These are phyloP conservation scores for Zea luxurians DNA, from an alignment of 176 grass and related monocot species.

Conservation along the genomic window DNA sequence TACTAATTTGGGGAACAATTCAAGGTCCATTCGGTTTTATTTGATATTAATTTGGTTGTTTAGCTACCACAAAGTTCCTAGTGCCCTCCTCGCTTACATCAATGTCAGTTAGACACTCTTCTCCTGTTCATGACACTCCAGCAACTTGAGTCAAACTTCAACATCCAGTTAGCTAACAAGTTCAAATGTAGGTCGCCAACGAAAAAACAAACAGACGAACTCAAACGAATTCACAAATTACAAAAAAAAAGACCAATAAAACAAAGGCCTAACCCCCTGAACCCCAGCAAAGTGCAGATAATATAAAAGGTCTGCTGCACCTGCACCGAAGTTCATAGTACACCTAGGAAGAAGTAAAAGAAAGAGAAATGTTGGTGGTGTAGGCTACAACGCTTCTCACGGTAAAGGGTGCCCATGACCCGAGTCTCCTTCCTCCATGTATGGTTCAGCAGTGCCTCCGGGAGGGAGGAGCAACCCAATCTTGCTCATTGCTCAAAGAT, in stretches of 20 bases:
- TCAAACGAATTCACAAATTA: slow-evolving; percentile 32
- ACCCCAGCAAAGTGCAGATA: slow-evolving; percentile 43
- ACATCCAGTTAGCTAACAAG: neutral
- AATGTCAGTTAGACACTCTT: no score
- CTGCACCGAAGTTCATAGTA: slow-evolving; percentile 38
- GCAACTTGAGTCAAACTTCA: no score
- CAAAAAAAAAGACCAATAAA: slow-evolving; percentile 48
- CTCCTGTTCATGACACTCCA: no score
- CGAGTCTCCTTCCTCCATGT: no score
- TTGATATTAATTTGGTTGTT: no score
- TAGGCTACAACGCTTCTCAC: slow-evolving; percentile 13
- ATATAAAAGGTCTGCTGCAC: slow-evolving; percentile 37
- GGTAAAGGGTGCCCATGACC: slow-evolving; percentile 19
- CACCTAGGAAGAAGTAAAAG: neutral
- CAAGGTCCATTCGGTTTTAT: no score
- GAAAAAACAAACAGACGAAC: slow-evolving; percentile 20
- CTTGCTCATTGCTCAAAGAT: slow-evolving; percentile 9
- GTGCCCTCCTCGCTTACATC: no score
- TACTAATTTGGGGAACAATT: no score
- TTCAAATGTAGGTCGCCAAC: neutral
- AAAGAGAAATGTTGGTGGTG: slow-evolving; percentile 25
- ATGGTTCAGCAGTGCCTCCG: no score
- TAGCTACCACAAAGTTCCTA: no score
- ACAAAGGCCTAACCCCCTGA: slow-evolving; percentile 38
- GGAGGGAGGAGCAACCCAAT: neutral